Conservation (phyloP, 192 early-diverging fungal species). For the Phlyctochytrium arcticum region DNA sequence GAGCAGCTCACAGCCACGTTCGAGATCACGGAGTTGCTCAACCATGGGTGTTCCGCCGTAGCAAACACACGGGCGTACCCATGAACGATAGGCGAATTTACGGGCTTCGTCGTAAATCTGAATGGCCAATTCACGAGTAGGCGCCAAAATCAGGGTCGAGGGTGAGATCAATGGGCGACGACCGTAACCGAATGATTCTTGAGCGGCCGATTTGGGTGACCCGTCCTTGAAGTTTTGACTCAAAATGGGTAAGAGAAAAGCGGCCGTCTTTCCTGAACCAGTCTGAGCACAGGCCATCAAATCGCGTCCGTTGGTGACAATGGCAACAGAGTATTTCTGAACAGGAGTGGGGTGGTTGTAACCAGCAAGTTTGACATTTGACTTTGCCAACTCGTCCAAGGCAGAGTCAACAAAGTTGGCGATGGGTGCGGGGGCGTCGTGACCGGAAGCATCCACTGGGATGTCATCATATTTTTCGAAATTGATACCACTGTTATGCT, state of each 20-base stretch:
- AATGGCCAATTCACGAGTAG: constrained; percentile 95
- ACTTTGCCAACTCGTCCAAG: constrained; percentile 79
- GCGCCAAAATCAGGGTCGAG: constrained; percentile 88
- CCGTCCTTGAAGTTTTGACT: constrained; percentile 86
- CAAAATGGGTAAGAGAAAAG: constrained; percentile 96
- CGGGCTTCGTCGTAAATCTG: constrained; percentile 91
- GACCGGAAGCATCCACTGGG: constrained; percentile 66
- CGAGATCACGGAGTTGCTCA: constrained; percentile 75
- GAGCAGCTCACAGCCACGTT: constrained; percentile 91
- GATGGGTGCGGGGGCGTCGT: constrained; percentile 38
- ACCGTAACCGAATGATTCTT: constrained; percentile 54
- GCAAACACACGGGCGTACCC: constrained; percentile 85
- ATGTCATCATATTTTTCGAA: constrained; percentile 93
- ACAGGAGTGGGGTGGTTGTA: constrained; percentile 93
- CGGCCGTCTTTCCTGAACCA: constrained; percentile 90
- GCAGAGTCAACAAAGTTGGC: constrained; percentile 59
- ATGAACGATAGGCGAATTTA: constrained; percentile 66
- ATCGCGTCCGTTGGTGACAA: constrained; percentile 77
- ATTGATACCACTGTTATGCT: constrained; percentile 78
- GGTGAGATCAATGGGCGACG: constrained; percentile 60
- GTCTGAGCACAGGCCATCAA: constrained; percentile 98
- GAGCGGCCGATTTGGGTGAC: constrained; percentile 83
- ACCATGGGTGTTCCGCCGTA: constrained; percentile 93
- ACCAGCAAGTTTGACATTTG: constrained; percentile 82
- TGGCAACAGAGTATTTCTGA: constrained; percentile 46